Base-by-base conservation (phyloP, 1,139 yeast genomes). In the Blastobotrys indianensis region DNA sequence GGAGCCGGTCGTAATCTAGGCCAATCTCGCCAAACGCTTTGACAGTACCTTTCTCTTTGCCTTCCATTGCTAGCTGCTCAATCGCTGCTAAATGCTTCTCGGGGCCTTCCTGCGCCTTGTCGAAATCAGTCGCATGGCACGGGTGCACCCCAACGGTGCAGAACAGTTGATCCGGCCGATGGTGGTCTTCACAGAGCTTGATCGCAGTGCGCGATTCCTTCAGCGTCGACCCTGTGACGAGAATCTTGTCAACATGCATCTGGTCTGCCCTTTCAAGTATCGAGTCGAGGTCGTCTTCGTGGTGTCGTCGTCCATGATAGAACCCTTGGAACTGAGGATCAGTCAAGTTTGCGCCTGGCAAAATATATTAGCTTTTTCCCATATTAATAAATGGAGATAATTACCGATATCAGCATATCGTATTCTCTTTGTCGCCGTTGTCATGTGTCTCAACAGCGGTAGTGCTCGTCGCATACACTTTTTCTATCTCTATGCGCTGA, bases 81-180 rank as follows among this genome's bases (percentile, higher is more conserved):
- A 92, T 66, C 39, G 73, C 66, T 0, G 59, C 52, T 31, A 82
- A 60, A 13, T 48, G 41, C 31, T 48, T 44, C 28, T 53, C 58
- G 9, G 52, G 39, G 12, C 51, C 56, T n/a, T 45, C 54, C 29
- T 42, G 57, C 42, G 62, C 64, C n/a, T 54, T 55, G 30, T 70
- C 75, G 52, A 80, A 86, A 52, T 78, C 82, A 13, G 79, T 75
- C 0, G 87, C 94, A 15, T 82, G 71, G 64, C 97, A 90, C 0
- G 98, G 98, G 66, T 92, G 98, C 1, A 90, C 94, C 9, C 98
- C 98, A 1, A 82, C 92, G 0, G 98, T 92, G 12, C 85, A 78
- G 52, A 68, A 39, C 62, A 68, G 53, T 25, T 56, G 61, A 41
- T 73, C 65, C 4, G 39, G 36, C 12, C 39, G 35, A 54, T 42